Evolutionary conservation across 805 yeast genomes (phyloP).

Genomic region (Priceomyces castillae): DNA sequence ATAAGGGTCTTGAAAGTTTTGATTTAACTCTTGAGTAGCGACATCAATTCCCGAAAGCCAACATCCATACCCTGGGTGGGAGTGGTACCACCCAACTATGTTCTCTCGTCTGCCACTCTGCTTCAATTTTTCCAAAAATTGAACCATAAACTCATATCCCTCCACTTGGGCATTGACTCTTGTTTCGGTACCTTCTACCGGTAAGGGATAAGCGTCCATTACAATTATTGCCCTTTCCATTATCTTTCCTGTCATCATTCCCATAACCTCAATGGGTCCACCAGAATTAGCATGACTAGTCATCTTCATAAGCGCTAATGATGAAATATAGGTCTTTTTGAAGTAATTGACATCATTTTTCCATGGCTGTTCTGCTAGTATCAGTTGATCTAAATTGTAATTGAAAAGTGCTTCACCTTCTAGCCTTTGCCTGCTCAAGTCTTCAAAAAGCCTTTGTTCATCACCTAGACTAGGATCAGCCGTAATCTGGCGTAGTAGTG

Average conservation of each 20-base stretch:
- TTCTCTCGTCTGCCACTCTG: constrained; percentile 50
- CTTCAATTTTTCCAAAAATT: constrained; percentile 60
- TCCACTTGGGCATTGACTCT: constrained; percentile 92
- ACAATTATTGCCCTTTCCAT: constrained; percentile 57
- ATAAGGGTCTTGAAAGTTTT: constrained; percentile 87
- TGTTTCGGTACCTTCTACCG: constrained; percentile 95
- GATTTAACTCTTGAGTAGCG: constrained; percentile 81
- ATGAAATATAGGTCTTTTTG: constrained; percentile 59
- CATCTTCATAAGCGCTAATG: constrained; percentile 74
- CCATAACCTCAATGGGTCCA: constrained; percentile 91
- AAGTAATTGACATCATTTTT: constrained; percentile 56
- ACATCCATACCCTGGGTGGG: constrained; percentile 97
- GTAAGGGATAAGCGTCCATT: constrained; percentile 79
- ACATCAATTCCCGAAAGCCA: constrained; percentile 95
- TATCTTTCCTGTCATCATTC: constrained; percentile 83
- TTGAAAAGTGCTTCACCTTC: constrained; percentile 3
- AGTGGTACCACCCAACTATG: constrained; percentile 95
- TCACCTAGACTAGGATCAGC: not conserved
- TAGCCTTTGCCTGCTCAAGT: not conserved
- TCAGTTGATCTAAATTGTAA: constrained; percentile 2
- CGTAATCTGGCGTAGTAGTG: not conserved
- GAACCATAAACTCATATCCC: constrained; percentile 93
- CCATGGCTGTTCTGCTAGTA: constrained; percentile 47
- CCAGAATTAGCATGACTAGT: constrained; percentile 77
- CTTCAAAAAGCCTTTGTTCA: not conserved